Conservation (phyloP, 148 eudicot genomes). For the Rhododendron vialii region DNA sequence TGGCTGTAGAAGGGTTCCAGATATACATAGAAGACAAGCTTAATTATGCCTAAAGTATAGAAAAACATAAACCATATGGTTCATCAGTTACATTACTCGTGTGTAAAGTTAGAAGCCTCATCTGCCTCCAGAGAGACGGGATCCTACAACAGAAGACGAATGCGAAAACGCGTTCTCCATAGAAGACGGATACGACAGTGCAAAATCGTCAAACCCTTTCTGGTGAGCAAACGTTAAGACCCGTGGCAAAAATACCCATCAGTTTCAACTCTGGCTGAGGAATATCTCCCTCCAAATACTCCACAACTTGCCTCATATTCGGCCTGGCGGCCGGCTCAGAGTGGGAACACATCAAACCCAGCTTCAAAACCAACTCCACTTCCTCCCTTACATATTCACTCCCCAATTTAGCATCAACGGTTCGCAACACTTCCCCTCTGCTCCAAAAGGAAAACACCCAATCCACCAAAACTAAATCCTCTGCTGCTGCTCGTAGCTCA, state of each 20-base stretch:
- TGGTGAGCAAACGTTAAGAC: not conserved
- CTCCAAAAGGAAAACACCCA: conserved; percentile 16
- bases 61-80: not conserved
- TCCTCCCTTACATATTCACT: conserved; percentile 1
- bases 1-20: not conserved
- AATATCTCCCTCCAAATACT: conserved; percentile 21
- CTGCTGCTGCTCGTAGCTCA: conserved; percentile 11
- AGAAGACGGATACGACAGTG: conserved; percentile 3
- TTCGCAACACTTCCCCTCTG: not conserved
- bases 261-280: not conserved
- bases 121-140: conserved; percentile 16
- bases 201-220: conserved; percentile 5
- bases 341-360: conserved; percentile 37
- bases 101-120: not conserved
- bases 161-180: not conserved
- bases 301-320: conserved; percentile 32
- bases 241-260: not conserved
- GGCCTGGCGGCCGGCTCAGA: conserved; percentile 29
- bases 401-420: conserved; percentile 9
- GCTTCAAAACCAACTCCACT: conserved; percentile 31
- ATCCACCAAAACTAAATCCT: conserved; percentile 13
- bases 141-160: not conserved
- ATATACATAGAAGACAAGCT: not conserved
- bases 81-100: not conserved
- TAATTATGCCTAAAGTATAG: not conserved